Base-by-base conservation (phyloP, 176 grass and related monocot genomes). In the Aegilops bicornis region DNA sequence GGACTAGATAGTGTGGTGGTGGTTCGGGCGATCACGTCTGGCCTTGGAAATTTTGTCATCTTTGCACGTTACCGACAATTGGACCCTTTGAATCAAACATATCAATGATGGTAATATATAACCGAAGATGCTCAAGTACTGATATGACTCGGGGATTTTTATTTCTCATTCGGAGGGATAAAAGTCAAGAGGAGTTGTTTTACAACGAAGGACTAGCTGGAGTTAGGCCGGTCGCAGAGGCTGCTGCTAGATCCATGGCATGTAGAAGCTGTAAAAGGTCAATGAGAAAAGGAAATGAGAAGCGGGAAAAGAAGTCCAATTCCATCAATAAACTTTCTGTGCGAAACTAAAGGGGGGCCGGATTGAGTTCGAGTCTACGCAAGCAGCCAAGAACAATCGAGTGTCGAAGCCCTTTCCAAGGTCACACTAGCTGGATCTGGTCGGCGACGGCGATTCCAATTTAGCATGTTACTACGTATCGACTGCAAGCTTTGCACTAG, bases 21-120 rank as follows among this genome's bases (percentile, higher is more conserved):
- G 76, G 85, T 88, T 91, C 85, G 48, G 85, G 77, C 64, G 81
- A 78, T 81, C 89, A 85, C 85, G 65, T 91, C 85, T 22, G 48
- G 36, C 30, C 15, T 31, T 52, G 85, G 77, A 77, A 88, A 64
- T 16, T 59, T 82, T 70, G 22, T 71, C 77, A 20, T 6, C 69
- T 64, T 70, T 65, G 86, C 78, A 72, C 64, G 82, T 77, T 88
- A 85, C 90, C 86, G 85, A 91, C 86, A 78, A 82, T 43, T 64
- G 13, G 82, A 88, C 75, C 33, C 59, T 67, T 39, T 40, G 24
- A 4, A 76, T 70, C 89, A 85, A 82, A 72, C 50, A 67, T 4
- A 17, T 67, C 69, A 37, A 85, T 62, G 84, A 64, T 73, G 64
- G 29, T 70, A 61, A 68, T 59, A 59, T 59, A 59, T 70, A 62